A percentile compares a stretch with the other conserved stretches of the same genome.
phyloP scores from a whole-genome alignment of 768 basidiomycete genomes.

The Termitomyces sp. region DNA sequence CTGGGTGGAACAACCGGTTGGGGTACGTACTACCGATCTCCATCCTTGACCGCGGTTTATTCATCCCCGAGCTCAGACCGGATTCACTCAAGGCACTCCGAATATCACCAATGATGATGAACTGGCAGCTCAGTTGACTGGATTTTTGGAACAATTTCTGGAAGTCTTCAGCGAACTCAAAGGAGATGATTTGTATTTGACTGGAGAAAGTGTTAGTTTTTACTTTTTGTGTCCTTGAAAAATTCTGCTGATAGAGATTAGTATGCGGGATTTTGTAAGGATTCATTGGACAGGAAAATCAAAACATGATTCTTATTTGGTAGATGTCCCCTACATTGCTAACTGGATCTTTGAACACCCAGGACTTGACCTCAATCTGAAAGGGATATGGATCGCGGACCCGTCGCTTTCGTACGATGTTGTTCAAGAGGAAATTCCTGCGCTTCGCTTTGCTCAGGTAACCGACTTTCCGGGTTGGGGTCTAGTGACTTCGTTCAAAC shows the following conservation, averaged over 20 bases:
- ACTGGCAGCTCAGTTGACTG: slow-evolving; percentile 42
- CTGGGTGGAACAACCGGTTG: slow-evolving; percentile 72
- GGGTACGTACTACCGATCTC: slow-evolving; percentile 24
- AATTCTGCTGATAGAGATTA: slow-evolving; percentile 17
- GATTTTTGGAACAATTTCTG: slow-evolving; percentile 62
- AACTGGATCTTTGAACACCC: slow-evolving; percentile 66
- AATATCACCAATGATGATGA: slow-evolving; percentile 57
- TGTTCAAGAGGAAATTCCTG: slow-evolving; percentile 60
- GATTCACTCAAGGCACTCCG: slow-evolving; percentile 63
- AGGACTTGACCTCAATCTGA: slow-evolving; percentile 44
- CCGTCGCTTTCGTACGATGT: slow-evolving; percentile 40
- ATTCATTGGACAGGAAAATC: background rate
- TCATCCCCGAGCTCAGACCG: slow-evolving; percentile 34
- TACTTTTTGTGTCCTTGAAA: background rate
- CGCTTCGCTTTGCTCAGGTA: slow-evolving; percentile 52
- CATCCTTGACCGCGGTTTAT: background rate
- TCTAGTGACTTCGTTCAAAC: background rate
- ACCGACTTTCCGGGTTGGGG: background rate
- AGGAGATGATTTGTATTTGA: slow-evolving; percentile 58
- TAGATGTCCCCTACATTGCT: slow-evolving; percentile 52
- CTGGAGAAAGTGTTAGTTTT: slow-evolving; percentile 59
- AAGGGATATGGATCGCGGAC: slow-evolving; percentile 64
- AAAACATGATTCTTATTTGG: background rate
- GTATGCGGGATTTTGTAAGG: slow-evolving; percentile 68
- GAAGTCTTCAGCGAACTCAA: slow-evolving; percentile 62